Percentiles rank a stretch among this genome's conserved stretches.
Evolutionary conservation across 345 rosid genomes (phyloP).

Genomic region (Gossypium arboreum): DNA sequence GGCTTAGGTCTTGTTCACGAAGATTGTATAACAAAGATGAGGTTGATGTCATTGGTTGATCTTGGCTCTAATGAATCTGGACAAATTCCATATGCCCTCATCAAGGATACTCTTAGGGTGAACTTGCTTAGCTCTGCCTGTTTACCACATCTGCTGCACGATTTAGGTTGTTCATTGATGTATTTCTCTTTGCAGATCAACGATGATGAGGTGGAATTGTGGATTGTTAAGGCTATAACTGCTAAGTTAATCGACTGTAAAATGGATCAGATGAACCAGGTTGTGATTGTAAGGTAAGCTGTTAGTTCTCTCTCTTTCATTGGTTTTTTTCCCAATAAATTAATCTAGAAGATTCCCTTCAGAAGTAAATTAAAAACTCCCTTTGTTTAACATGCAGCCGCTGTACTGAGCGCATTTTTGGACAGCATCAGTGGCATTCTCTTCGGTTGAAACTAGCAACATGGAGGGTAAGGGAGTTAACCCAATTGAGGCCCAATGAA

Average conservation of each 20-base stretch:
- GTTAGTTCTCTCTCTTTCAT: neutral
- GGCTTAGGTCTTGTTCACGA: constrained; percentile 75
- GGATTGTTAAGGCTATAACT: constrained; percentile 88
- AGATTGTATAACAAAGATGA: constrained; percentile 84
- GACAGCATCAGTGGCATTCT: constrained; percentile 60
- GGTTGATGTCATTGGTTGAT: constrained; percentile 75
- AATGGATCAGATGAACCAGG: constrained; percentile 93
- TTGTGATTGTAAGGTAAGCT: constrained; percentile 66
- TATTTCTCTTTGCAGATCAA: constrained; percentile 42
- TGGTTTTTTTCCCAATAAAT: neutral
- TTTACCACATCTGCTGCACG: constrained; percentile 3
- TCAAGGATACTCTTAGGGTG: constrained; percentile 72
- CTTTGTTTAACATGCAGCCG: constrained; percentile 43
- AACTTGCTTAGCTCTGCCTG: constrained; percentile 8
- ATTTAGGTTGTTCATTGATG: constrained; percentile 3
- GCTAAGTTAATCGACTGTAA: constrained; percentile 74
- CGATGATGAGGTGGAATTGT: constrained; percentile 76
- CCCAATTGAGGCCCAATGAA: no score
- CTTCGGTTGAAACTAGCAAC: constrained; percentile 64
- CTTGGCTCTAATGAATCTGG: constrained; percentile 70
- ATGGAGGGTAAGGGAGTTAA: constrained; percentile 61
- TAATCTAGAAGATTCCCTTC: neutral
- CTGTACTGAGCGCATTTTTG: constrained; percentile 71
- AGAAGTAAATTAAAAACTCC: neutral
- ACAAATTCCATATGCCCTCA: constrained; percentile 58